phyloP scores from a whole-genome alignment of 2,329 filamentous ascomycete species.

The Trematosphaeria pertusa region DNA sequence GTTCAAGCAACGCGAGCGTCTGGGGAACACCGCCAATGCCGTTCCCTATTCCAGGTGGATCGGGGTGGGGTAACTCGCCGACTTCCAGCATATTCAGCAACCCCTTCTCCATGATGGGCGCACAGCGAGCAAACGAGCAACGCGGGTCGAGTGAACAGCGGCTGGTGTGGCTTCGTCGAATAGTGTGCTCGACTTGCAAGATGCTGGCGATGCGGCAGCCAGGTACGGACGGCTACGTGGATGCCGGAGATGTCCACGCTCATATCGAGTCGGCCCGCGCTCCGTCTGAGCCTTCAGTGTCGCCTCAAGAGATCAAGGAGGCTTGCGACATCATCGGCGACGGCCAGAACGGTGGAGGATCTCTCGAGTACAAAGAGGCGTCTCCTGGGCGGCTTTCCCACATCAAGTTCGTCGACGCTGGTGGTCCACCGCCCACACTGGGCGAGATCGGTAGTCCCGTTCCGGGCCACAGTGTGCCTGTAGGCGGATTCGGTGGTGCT shows the following conservation, averaged over 20 bases:
- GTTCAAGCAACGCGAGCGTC: slow-evolving; percentile 40
- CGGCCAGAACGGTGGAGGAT: slow-evolving; percentile 81
- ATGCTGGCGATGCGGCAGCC: slow-evolving; percentile 56
- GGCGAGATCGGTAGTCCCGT: slow-evolving; percentile 59
- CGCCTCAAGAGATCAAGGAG: slow-evolving; percentile 74
- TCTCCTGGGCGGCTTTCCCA: slow-evolving; percentile 45
- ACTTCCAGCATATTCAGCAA: slow-evolving; percentile 43
- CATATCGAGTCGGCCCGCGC: slow-evolving; percentile 71
- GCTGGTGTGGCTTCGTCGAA: slow-evolving; percentile 47
- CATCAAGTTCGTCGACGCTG: slow-evolving; percentile 53
- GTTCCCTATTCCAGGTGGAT: slow-evolving; percentile 47
- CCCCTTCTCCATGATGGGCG: slow-evolving; percentile 34
- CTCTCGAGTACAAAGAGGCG: slow-evolving; percentile 72
- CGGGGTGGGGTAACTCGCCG: slow-evolving; percentile 50
- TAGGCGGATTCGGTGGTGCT: slow-evolving; percentile 35
- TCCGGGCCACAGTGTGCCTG: slow-evolving; percentile 51
- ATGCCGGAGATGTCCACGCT: slow-evolving; percentile 67
- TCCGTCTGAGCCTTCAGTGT: slow-evolving; percentile 63
- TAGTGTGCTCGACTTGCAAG: slow-evolving; percentile 82
- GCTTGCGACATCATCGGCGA: slow-evolving; percentile 93
- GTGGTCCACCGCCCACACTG: slow-evolving; percentile 38
- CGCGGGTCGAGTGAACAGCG: slow-evolving; percentile 36
- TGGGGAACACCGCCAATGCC: slow-evolving; percentile 53
- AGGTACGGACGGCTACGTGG: slow-evolving; percentile 70
- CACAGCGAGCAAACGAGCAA: slow-evolving; percentile 31